A percentile compares a stretch with the other conserved stretches of the same genome.
Conservation (phyloP, 2,329 filamentous ascomycete species). For the Stagonosporopsis vannaccii region DNA sequence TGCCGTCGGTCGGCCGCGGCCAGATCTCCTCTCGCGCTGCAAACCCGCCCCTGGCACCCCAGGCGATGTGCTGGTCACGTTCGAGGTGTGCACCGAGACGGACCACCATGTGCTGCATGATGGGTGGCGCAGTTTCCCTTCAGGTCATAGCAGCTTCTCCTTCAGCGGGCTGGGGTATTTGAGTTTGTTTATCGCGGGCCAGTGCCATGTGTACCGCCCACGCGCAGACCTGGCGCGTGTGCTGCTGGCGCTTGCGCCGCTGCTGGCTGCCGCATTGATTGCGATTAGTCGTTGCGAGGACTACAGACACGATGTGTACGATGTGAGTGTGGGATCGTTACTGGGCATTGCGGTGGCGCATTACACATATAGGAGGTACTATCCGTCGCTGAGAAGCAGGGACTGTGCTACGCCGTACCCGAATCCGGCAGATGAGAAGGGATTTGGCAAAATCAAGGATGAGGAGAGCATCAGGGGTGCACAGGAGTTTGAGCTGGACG, state of each 20-base stretch:
- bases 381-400: slow-evolving; percentile 59
- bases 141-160: slow-evolving; percentile 79
- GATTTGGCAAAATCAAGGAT: slow-evolving; percentile 51
- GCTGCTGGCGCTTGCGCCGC: slow-evolving; percentile 62
- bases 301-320: slow-evolving; percentile 70
- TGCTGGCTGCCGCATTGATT: slow-evolving; percentile 65
- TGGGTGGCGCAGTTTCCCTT: slow-evolving; percentile 84
- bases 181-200: slow-evolving; percentile 72
- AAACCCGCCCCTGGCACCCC: slow-evolving; percentile 70
- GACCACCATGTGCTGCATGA: slow-evolving; percentile 76
- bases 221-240: slow-evolving; percentile 64
- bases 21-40: slow-evolving; percentile 88
- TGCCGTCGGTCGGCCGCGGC: slow-evolving; percentile 80
- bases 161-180: slow-evolving; percentile 82
- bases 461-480: slow-evolving; percentile 49
- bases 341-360: slow-evolving; percentile 64
- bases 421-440: slow-evolving; percentile 44
- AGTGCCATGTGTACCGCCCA: slow-evolving; percentile 66
- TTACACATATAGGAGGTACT: slow-evolving; percentile 68
- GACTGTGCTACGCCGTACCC: slow-evolving; percentile 62
- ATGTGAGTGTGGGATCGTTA: slow-evolving; percentile 64
- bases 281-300: slow-evolving; percentile 69
- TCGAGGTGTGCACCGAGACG: slow-evolving; percentile 76
- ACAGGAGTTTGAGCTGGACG: slow-evolving; percentile 47
- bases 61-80: slow-evolving; percentile 63